Base-by-base conservation (phyloP, 331 rosid genomes). In the Arachis monticola region DNA sequence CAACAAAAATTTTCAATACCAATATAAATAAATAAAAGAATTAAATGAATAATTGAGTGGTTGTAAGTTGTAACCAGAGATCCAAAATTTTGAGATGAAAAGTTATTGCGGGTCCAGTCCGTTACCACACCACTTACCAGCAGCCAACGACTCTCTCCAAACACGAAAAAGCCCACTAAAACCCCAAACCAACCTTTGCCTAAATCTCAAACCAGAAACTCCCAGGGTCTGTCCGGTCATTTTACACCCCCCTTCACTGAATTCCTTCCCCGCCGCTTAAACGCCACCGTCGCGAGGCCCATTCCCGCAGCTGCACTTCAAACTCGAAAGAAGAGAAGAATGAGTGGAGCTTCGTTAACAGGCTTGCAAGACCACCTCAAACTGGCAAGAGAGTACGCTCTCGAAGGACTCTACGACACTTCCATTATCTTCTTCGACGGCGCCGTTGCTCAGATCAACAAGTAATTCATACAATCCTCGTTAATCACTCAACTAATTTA, bases 371-470 rank as follows among this genome's bases (percentile, higher is more conserved):
- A 95, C 46, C 99, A 95, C 81, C 85, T 92, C 70, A 95, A 92
- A 81, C 77, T 95, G 70, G 99, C 99, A 10, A 79, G 98, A 72
- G 98, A 95, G 13, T 92, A 95, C 70, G 99, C 98, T 64, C 81
- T 86, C 14, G 99, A 95, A 72, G 99, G 97, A n/a, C 83, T 92
- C 62, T 95, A 95, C 70, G 99, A 95, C 65, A 89, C 96, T 62
- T 95, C 99, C 40, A 81, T 89, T 17, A 95, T 95, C 90, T 92
- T 95, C 87, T 95, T 95, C 75, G 98, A 95, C 7, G 99, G 99
- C 1, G 98, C 96, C 62, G 66, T 95, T 76, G 92, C 99, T 13
- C 99, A 95, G 90, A 90, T 95, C 88, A 92, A 95, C 90, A 95
- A 88, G 98, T 94, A 85, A 48, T 52, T 22, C 12, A 52, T 17